Evolutionary conservation across 371 early-diverging fungal genomes (phyloP).

Genomic region (Dipsacomyces acuminosporus): DNA sequence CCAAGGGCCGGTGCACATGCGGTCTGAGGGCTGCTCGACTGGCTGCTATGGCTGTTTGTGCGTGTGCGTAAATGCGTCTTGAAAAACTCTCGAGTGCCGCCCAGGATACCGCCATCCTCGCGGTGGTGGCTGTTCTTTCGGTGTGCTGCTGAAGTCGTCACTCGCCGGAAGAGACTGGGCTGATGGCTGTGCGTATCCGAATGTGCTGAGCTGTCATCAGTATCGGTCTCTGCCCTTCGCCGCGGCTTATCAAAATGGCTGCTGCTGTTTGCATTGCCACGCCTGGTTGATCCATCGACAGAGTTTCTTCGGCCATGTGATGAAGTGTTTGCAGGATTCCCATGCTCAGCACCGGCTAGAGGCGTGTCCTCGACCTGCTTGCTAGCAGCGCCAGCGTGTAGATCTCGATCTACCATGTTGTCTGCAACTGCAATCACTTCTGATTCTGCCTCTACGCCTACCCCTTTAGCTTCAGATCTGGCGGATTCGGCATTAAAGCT

Average conservation of each 20-base stretch:
- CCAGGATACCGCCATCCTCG: conserved; percentile 19
- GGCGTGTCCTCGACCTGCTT: conserved; percentile 19
- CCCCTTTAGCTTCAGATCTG: too few species aligned
- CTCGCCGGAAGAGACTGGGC: conserved; percentile 19
- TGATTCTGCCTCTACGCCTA: too few species aligned
- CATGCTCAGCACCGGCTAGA: neutral
- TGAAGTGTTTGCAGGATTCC: neutral
- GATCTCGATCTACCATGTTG: too few species aligned
- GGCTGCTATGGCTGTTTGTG: conserved; percentile 19
- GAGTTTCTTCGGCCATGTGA: conserved; percentile 23
- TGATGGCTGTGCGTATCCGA: neutral
- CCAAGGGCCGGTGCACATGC: too few species aligned
- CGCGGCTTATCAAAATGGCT: neutral
- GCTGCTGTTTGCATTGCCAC: too few species aligned
- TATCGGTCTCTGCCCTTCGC: neutral
- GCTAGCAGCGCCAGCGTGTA: neutral
- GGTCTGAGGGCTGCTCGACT: too few species aligned
- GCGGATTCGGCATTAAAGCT: too few species aligned
- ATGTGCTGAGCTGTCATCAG: too few species aligned
- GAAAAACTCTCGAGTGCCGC: conserved; percentile 38
- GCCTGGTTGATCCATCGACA: conserved; percentile 15
- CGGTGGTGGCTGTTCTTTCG: conserved; percentile 2
- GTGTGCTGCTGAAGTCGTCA: conserved; percentile 23
- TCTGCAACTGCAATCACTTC: too few species aligned
- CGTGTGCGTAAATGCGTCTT: conserved; percentile 36